Conservation (phyloP, 2,329 filamentous ascomycete species). For the Setomelanomma holmii region DNA sequence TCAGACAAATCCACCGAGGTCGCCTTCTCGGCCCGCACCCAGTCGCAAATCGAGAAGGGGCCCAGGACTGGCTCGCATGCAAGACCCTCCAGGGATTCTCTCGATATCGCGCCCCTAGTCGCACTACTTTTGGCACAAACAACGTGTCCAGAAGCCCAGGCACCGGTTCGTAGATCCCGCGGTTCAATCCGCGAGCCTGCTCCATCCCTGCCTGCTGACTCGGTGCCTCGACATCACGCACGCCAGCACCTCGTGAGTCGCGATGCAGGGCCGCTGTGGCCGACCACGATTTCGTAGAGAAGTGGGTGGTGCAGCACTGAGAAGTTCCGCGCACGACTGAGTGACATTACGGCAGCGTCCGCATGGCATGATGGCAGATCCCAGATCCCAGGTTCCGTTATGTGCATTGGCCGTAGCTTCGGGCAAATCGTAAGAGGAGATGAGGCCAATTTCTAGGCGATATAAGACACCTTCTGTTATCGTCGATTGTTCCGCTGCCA, state of each 20-base stretch:
- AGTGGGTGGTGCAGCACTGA: constrained; percentile 9
- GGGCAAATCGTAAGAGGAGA: constrained; percentile 39
- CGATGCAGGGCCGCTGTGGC: constrained; percentile 15
- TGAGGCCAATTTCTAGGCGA: constrained; percentile 41
- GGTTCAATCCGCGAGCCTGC: constrained; percentile 41
- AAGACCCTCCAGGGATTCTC: constrained; percentile 21
- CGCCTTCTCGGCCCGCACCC: constrained; percentile 44
- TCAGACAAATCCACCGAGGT: constrained; percentile 27
- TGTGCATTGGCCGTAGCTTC: constrained; percentile 28
- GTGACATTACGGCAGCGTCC: constrained; percentile 28
- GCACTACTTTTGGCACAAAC: constrained; percentile 44
- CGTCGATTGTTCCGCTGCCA: constrained; percentile 44
- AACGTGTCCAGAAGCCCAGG: constrained; percentile 44
- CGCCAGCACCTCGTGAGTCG: constrained; percentile 7
- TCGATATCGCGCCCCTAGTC: constrained; percentile 25
- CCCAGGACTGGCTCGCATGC: constrained; percentile 25
- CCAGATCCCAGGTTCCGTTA: constrained; percentile 29
- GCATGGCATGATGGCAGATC: constrained; percentile 20
- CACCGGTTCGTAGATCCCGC: constrained; percentile 48
- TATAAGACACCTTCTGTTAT: constrained; percentile 46
- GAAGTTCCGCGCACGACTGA: constrained; percentile 3
- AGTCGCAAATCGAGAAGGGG: constrained; percentile 45
- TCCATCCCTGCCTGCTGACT: constrained; percentile 17
- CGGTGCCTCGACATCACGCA: constrained; percentile 2
- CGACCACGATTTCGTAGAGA: constrained; percentile 9